Evolutionary conservation across 768 basidiomycete species (phyloP), one percentile per base, ranked within the genome.

Genomic region (Trametes cubensis): DNA sequence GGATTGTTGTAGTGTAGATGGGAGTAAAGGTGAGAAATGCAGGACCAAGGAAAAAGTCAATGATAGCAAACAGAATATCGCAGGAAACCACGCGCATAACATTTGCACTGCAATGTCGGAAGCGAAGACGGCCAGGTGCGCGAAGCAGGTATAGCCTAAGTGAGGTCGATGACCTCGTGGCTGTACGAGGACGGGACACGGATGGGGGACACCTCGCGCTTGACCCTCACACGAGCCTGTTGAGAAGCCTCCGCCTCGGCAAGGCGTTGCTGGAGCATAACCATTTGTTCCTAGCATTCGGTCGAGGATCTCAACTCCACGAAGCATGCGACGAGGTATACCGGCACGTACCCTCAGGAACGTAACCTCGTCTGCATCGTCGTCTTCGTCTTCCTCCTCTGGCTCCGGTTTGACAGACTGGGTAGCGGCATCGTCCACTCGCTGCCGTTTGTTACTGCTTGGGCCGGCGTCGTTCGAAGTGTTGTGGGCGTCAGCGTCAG

Each of bases 121-220:
- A 11, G 34, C 34, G 34, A 34, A 34, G 10, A 34, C 2, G 34
- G 2, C 34, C 34, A 34, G 34, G 34, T 11, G 11, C 10, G 34
- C 5, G 34, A 34, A 34, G 34, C 34, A 11, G 10, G 34, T 34
- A 26, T 30, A 10, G 30, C 0, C 30, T 38, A 51, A 17, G 50
- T 51, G 28, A 51, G 50, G 50, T 51, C 50, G n/a, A 51, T 51
- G 28, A 51, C 30, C 38, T 51, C 50, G 18, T 51, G 13, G 13
- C 21, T 17, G 15, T 14, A 42, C 17, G 17, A 42, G 40, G 25
- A 26, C 3, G 53, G 53, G 15, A 54, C 39, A 6, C 40, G 15
- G 13, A 54, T 54, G 1, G 53, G 53, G 15, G 53, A 54, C 40
- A 28, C 40, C 20, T 54, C 53, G 4, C 40, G 53, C 25, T 54